These are phyloP conservation scores for Erodium chrysanthum DNA, from an alignment of 441 rosid species.

Conservation along the genomic window DNA sequence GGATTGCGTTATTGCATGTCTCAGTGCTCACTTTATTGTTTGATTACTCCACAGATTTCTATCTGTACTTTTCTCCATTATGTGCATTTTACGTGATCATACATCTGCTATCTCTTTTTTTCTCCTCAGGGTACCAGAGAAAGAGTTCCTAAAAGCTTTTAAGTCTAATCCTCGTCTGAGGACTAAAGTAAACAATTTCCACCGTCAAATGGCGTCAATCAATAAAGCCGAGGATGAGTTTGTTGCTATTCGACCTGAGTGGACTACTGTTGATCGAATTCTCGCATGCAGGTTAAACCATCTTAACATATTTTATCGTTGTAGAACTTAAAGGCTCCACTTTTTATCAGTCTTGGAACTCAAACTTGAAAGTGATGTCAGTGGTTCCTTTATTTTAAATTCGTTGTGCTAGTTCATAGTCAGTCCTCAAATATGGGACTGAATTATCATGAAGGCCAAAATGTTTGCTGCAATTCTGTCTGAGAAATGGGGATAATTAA, in stretches of 20 bases:
- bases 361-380: neutral
- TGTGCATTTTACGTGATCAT: slow-evolving; percentile 16
- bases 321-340: neutral
- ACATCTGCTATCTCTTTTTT: slow-evolving; percentile 8
- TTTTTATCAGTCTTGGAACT: too few species aligned
- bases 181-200: slow-evolving; percentile 88
- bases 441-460: neutral
- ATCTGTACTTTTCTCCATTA: neutral
- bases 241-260: slow-evolving; percentile 88
- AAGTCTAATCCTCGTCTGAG: slow-evolving; percentile 81
- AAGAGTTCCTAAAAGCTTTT: slow-evolving; percentile 83
- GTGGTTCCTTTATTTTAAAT: neutral
- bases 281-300: slow-evolving; percentile 70
- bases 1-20: neutral
- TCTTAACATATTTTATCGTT: slow-evolving; percentile 17
- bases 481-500: neutral
- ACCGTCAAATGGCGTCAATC: slow-evolving; percentile 58
- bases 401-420: slow-evolving; percentile 9
- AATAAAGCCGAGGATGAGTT: slow-evolving; percentile 68
- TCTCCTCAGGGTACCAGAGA: slow-evolving; percentile 75
- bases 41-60: slow-evolving; percentile 14
- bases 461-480: neutral
- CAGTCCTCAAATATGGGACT: neutral
- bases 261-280: slow-evolving; percentile 99
- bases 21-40: neutral